phyloP scores from a whole-genome alignment of 2,329 filamentous ascomycete genomes.

The Blastomyces gilchristii region DNA sequence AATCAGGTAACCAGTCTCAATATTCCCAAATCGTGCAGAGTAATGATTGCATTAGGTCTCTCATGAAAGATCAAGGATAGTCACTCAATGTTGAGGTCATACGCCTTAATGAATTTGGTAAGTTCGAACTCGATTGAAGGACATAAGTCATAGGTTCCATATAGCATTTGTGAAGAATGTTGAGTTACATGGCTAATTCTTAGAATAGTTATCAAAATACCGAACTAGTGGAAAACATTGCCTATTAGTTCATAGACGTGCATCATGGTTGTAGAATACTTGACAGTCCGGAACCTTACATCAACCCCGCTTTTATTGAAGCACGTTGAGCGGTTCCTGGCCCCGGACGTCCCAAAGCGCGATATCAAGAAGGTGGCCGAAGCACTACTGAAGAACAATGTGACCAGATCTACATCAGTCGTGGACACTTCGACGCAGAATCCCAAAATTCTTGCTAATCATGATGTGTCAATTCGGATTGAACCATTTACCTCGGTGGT shows the following conservation, averaged over 20 bases:
- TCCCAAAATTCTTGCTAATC: slow-evolving; percentile 49
- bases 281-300: slow-evolving; percentile 77
- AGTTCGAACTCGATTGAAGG: not conserved
- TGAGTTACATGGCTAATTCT: not conserved
- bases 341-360: slow-evolving; percentile 33
- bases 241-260: not conserved
- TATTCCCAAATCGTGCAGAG: not conserved
- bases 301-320: slow-evolving; percentile 61
- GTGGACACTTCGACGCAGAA: slow-evolving; percentile 39
- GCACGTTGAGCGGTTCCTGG: slow-evolving; percentile 62
- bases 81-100: not conserved
- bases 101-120: not conserved
- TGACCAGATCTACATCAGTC: slow-evolving; percentile 34
- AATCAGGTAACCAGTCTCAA: not conserved
- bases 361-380: slow-evolving; percentile 36
- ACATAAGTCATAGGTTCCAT: not conserved
- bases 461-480: slow-evolving; percentile 54
- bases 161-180: not conserved
- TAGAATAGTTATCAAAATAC: not conserved
- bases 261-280: slow-evolving; percentile 18
- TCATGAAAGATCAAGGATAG: not conserved
- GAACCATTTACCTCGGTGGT: slow-evolving; percentile 56
- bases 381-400: slow-evolving; percentile 35
- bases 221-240: not conserved
- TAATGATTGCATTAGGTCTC: not conserved